Evolutionary conservation across 2,329 filamentous ascomycete genomes (phyloP).

Genomic region (Hypoxylon rubiginosum): DNA sequence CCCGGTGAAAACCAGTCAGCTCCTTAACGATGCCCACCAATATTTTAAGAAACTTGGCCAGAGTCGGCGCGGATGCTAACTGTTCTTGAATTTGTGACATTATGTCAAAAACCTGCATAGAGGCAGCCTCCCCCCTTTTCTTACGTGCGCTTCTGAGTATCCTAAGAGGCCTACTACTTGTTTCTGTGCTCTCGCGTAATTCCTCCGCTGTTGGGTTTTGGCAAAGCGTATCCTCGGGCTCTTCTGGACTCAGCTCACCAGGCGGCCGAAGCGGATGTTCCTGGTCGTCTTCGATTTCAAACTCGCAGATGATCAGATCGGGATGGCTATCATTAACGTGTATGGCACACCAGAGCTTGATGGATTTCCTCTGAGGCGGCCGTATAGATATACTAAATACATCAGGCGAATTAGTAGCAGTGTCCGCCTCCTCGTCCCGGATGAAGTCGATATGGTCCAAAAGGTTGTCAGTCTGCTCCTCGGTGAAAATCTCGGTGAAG

Average conservation of each 20-base stretch:
- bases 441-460: constrained; percentile 91
- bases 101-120: constrained; percentile 92
- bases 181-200: constrained; percentile 79
- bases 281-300: constrained; percentile 85
- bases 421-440: constrained; percentile 83
- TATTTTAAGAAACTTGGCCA: constrained; percentile 83
- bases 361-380: constrained; percentile 64
- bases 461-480: constrained; percentile 86
- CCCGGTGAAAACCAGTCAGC: constrained; percentile 88
- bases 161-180: constrained; percentile 81
- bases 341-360: constrained; percentile 89
- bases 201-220: constrained; percentile 81
- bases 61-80: constrained; percentile 76
- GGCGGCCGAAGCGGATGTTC: constrained; percentile 75
- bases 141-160: constrained; percentile 82
- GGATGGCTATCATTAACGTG: constrained; percentile 78
- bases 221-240: constrained; percentile 79
- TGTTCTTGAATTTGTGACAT: constrained; percentile 94
- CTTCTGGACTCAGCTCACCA: constrained; percentile 70
- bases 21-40: constrained; percentile 90
- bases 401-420: constrained; percentile 81
- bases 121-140: constrained; percentile 80
- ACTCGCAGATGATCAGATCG: constrained; percentile 85
- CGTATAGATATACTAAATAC: constrained; percentile 84
- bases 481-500: constrained; percentile 86